Base-by-base conservation (phyloP, 2,329 filamentous ascomycete species). In the Fusarium albosuccineum region DNA sequence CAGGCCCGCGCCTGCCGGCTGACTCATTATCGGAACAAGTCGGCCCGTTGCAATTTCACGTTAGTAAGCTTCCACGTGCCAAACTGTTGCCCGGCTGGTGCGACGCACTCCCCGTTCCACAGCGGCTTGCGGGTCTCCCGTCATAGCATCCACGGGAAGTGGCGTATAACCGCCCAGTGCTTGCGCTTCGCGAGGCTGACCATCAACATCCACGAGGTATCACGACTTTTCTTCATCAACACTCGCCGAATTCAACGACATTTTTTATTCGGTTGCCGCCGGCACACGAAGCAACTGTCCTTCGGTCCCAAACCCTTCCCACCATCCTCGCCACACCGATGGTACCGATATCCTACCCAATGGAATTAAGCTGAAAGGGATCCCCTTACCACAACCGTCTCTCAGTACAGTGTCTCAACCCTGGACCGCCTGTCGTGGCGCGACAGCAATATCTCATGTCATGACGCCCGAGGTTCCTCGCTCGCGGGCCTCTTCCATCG, bases 391-490 rank as follows among this genome's bases (percentile, higher is more conserved):
- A 16, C 34, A 45, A 29, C 46, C 48, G 30, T 27, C 37, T 53
- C 49, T 42, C 27, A 55, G 17, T 26, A 27, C n/a, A 41, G 16
- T 34, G 13, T 17, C 27, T 37, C 11, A 41, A 13, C 37, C 36
- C 46, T 13, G 10, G 29, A 9, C 46, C 40, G 55, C 42, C 66
- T 51, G 14, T 52, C 45, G 52, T 39, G 62, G 66, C 63, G 66
- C 66, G 49, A 60, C 48, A 44, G 36, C 9, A 44, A 51, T 36
- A 30, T 64, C 67, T 52, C 66, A 73, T 74, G 68, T 63, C 65
- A 74, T 73, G 70, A 72, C 68, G 63, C 63, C 71, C 60, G 64
- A 73, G 57, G 50, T 55, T 48, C 39, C 44, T 56, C 70, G 61
- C 58, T 60, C 57, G 40, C 57, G 62, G 56, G 62, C 57, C 52